A percentile compares a stretch with the other conserved stretches of the same genome.
These are phyloP conservation scores for Leptographium galeiforme DNA, from an alignment of 2,329 filamentous ascomycete genomes.

Conservation along the genomic window DNA sequence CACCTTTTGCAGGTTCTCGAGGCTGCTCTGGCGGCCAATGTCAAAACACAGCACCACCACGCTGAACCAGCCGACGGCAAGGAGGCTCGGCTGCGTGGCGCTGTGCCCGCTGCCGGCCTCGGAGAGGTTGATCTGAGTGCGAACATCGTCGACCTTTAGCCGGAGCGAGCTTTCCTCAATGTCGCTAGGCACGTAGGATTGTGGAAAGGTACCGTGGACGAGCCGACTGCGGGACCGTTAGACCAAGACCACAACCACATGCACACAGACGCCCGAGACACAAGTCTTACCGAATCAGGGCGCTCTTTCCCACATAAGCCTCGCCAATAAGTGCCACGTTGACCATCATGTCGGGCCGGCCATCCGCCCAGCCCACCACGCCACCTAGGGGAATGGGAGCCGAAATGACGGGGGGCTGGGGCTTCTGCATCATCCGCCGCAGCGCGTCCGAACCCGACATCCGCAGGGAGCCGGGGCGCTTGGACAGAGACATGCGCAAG, in stretches of 20 bases:
- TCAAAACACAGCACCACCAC: slow-evolving; percentile 12
- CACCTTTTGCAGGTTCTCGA: slow-evolving; percentile 8
- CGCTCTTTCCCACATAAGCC: slow-evolving; percentile 11
- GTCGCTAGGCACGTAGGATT: slow-evolving; percentile 7
- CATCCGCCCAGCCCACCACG: slow-evolving; percentile 5
- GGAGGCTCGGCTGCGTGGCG: slow-evolving; percentile 5
- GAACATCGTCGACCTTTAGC: slow-evolving; percentile 4
- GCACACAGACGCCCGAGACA: background rate
- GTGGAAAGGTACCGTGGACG: slow-evolving; percentile 7
- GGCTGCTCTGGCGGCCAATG: slow-evolving; percentile 6
- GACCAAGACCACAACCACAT: no score
- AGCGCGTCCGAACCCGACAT: slow-evolving; percentile 1
- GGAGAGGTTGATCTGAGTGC: slow-evolving; percentile 9
- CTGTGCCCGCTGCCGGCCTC: slow-evolving; percentile 9
- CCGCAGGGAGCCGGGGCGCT: slow-evolving; percentile 2
- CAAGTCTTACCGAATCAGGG: slow-evolving; percentile 9
- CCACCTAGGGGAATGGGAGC: background rate
- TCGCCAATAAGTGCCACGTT: slow-evolving; percentile 12
- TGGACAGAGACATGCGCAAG: slow-evolving; percentile 4
- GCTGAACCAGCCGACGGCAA: slow-evolving; percentile 11
- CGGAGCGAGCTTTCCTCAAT: slow-evolving; percentile 7
- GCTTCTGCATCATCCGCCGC: slow-evolving; percentile 8
- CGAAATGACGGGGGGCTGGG: background rate
- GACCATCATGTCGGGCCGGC: slow-evolving; percentile 11
- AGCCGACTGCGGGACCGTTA: slow-evolving; percentile 3